phyloP scores from a whole-genome alignment of 768 basidiomycete species.

The Lactarius evosmus region DNA sequence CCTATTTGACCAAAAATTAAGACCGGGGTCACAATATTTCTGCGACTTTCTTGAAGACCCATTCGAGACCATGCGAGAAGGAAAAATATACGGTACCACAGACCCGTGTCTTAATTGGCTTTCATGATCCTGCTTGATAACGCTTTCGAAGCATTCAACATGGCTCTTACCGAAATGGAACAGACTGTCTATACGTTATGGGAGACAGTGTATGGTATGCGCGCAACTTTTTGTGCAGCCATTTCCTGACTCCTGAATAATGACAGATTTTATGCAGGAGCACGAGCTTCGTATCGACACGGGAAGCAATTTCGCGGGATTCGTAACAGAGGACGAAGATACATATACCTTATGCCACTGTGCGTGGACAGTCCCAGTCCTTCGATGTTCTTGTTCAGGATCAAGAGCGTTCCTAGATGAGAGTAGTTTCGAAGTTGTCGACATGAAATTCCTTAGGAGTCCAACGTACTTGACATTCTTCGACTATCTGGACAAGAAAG shows the following conservation, averaged over 20 bases:
- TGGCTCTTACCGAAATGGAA: constrained; percentile 68
- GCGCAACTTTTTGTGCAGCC: neutral
- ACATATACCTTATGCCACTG: constrained; percentile 19
- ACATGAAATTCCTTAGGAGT: constrained; percentile 18
- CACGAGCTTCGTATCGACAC: neutral
- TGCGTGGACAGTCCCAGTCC: neutral
- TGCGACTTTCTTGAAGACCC: constrained; percentile 54
- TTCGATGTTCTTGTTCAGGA: neutral
- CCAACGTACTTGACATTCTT: constrained; percentile 8
- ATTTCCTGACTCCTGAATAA: neutral
- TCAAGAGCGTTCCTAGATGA: constrained; percentile 7
- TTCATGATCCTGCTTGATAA: neutral
- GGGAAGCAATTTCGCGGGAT: neutral
- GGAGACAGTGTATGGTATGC: constrained; percentile 58
- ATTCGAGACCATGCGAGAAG: constrained; percentile 53
- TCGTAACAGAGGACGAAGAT: constrained; percentile 13
- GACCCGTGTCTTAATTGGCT: neutral
- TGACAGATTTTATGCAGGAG: neutral
- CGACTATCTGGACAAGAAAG: constrained; percentile 20
- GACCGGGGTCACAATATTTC: constrained; percentile 54
- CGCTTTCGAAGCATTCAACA: constrained; percentile 52
- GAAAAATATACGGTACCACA: constrained; percentile 49
- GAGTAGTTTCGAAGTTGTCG: constrained; percentile 11
- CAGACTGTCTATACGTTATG: constrained; percentile 73
- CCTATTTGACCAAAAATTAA: constrained; percentile 18